phyloP scores from a whole-genome alignment of 1,284 basidiomycete species.

The Serendipita sp. region DNA sequence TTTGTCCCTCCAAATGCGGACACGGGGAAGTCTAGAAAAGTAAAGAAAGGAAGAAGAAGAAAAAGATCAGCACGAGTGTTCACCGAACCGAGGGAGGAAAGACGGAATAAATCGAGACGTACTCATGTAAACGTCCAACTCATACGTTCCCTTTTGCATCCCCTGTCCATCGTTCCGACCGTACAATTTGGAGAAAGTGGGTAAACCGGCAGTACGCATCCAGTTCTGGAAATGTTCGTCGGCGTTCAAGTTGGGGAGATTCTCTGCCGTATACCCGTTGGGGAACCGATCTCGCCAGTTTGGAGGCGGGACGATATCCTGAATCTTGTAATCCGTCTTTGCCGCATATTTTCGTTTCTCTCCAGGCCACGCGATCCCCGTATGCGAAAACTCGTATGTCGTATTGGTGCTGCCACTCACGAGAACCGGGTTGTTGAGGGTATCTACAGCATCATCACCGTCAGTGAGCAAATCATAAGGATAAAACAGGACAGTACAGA shows the following conservation, averaged over 20 bases:
- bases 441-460: conserved; percentile 37
- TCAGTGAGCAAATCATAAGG: not conserved
- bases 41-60: conserved; percentile 6
- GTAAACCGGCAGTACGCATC: conserved; percentile 97
- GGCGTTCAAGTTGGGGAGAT: conserved; percentile 56
- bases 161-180: conserved; percentile 74
- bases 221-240: conserved; percentile 98
- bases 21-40: conserved; percentile 76
- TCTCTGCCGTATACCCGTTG: conserved; percentile 53
- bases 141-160: conserved; percentile 66
- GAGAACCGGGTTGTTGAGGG: conserved; percentile 53
- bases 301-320: conserved; percentile 76
- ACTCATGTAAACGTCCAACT: conserved; percentile 74
- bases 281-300: conserved; percentile 74
- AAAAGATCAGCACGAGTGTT: not conserved
- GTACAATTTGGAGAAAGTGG: conserved; percentile 92
- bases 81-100: not conserved
- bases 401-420: conserved; percentile 34
- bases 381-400: conserved; percentile 65
- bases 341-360: conserved; percentile 79
- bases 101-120: conserved; percentile 20
- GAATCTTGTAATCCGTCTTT: conserved; percentile 40
- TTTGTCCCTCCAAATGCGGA: conserved; percentile 87
- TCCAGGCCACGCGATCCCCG: conserved; percentile 87
- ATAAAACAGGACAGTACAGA: conserved; percentile 23